Evolutionary conservation across 2,329 filamentous ascomycete species (phyloP), one percentile per base, ranked within the genome.

Genomic region (Ascochyta lentis): DNA sequence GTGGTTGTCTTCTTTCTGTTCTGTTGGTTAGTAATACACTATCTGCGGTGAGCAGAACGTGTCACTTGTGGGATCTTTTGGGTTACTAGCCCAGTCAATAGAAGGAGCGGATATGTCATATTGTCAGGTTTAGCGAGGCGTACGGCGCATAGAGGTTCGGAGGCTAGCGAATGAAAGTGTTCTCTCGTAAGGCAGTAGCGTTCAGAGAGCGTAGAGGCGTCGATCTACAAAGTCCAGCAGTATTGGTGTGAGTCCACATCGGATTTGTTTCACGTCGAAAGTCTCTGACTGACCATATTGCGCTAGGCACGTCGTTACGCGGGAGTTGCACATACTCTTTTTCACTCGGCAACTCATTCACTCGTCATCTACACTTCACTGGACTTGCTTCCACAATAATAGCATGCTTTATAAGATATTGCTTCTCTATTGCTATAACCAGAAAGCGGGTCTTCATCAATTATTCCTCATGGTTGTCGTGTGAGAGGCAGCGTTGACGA

Each of bases 1-100:
- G 92, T 94, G 3, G 77, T 96, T 5, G 77, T 95, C 33, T 99
- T 99, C 76, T 90, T 98, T 68, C 72, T 85, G 34, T 99, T 99
- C 73, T 96, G 94, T 76, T 98, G 92, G 87, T 78, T 95, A 61
- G 92, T 96, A 52, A 73, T 99, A 71, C 90, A 93, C 77, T 98
- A 86, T 73, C 76, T 99, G 77, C 81, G 91, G 33, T 70, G 56
- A 66, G 42, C 38, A 16, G 33, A 19, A 15, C 3, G 15, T 26
- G 9, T 13, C 12, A 24, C 7, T 22, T 22, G 19, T 15, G 16
- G 8, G 15, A 27, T 29, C 8, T 47, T 55, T 16, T 34, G 23
- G 19, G 37, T 38, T 24, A 15, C 15, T 3, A 19, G 22, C 37
- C 19, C 12, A 42, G 19, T 49, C 22, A 37, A 35, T 22, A 3